A percentile compares a stretch with the other conserved stretches of the same genome.
These are phyloP conservation scores for Cunninghamia lanceolata DNA, from an alignment of 75 land plant species.

Conservation along the genomic window DNA sequence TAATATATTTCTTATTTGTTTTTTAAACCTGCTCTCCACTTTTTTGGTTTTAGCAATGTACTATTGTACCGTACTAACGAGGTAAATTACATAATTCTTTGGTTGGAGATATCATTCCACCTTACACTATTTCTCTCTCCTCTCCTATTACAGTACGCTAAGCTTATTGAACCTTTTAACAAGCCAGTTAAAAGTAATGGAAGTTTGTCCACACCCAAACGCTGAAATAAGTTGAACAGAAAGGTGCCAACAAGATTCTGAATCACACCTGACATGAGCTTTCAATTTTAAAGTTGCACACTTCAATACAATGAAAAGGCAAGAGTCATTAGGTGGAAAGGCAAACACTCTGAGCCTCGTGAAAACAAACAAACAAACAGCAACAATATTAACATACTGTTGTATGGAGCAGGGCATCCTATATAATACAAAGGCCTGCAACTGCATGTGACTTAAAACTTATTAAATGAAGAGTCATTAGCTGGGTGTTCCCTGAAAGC, in stretches of 20 bases:
- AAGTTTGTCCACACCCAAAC: not conserved
- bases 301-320: slow-evolving; percentile 9
- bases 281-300: not conserved
- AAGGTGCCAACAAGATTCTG: not conserved
- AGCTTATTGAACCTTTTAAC: not conserved
- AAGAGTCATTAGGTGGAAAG: not conserved
- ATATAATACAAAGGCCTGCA: slow-evolving; percentile 7
- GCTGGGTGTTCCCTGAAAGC: slow-evolving; percentile 10
- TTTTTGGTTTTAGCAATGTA: not conserved
- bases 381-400: not conserved
- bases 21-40: not conserved
- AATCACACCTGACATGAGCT: slow-evolving; percentile 9
- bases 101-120: not conserved
- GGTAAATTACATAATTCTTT: not conserved
- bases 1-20: too few species aligned
- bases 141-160: too few species aligned
- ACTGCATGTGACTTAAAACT: slow-evolving; percentile 4
- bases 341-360: slow-evolving; percentile 4
- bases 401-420: not conserved
- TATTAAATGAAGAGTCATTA: slow-evolving; percentile 1
- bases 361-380: not conserved
- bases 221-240: slow-evolving; percentile 3
- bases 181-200: not conserved
- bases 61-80: not conserved
- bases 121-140: not conserved